Evolutionary conservation across 202 grass and related monocot genomes (phyloP), one percentile per base, ranked within the genome.

Genomic region (Saccharum hybrid): DNA sequence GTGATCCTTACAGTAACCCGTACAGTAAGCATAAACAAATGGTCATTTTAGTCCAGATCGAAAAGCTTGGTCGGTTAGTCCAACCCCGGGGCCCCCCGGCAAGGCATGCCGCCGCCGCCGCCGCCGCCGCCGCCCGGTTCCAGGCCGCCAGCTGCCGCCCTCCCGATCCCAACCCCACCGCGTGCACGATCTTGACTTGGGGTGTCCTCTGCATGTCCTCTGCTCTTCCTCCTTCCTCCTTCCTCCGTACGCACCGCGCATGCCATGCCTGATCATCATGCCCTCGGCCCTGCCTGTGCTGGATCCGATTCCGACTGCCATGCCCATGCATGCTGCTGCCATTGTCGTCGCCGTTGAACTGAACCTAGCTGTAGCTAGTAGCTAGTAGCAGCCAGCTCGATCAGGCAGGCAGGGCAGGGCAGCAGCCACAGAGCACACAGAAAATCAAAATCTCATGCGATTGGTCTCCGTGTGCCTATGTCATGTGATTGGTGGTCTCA

Each of bases 181-280:
- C 79, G 85, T 81, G 43, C 16, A 19, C 63, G 60, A 81, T 88
- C 81, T 94, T 92, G 92, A 88, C 92, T 92, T 79, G 42, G 16
- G 30, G 51, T 8, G 31, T 39, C 72, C 51, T 66, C 75, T 73
- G 37, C 68, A 61, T 71, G 33, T 12, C 49, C 34, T 38, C n/a
- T n/a, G n/a, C 10, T 38, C n/a, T n/a, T n/a, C n/a, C n/a, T n/a
- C n/a, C 10, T 2, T 49, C 1, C 49, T 21, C 52, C 2, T 5
- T 13, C 68, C 39, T 62, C 66, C 85, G 63, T 81, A 87, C 71
- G 28, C 65, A 81, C 13, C 5, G 2, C 28, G 23, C 7, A 49
- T 21, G 56, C 71, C 71, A 62, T 77, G 8, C 59, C 59, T 26
- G 59, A 62, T 13, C 34, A 40, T 73, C 15, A 63, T 69, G 16